Percentiles rank a stretch among this genome's conserved stretches.
phyloP scores from a whole-genome alignment of 2,329 filamentous ascomycete genomes.

The Diaporthe ilicicola region DNA sequence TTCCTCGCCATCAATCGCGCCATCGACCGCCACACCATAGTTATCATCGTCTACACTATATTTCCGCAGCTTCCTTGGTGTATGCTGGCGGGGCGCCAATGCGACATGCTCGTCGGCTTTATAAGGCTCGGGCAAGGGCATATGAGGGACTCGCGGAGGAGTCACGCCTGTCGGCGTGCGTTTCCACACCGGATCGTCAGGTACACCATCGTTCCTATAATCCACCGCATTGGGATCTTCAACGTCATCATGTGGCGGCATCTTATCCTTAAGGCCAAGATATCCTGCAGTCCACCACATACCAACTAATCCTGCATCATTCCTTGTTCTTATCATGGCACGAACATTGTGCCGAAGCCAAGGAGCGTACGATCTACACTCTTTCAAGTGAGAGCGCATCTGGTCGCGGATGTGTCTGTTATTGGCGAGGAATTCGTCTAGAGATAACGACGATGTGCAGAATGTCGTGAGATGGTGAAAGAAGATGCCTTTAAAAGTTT shows the following conservation, averaged over 20 bases:
- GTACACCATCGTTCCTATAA: slow-evolving; percentile 33
- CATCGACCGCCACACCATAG: not conserved
- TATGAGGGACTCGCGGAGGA: slow-evolving; percentile 16
- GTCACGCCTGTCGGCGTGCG: slow-evolving; percentile 21
- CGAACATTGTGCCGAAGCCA: slow-evolving; percentile 33
- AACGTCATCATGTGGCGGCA: slow-evolving; percentile 27
- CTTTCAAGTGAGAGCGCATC: slow-evolving; percentile 30
- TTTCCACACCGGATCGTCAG: slow-evolving; percentile 31
- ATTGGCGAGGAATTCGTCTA: slow-evolving; percentile 35
- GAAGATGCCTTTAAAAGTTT: slow-evolving; percentile 95
- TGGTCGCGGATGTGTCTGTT: slow-evolving; percentile 29
- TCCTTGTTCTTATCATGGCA: slow-evolving; percentile 30
- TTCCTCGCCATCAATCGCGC: not conserved
- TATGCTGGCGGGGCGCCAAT: not conserved
- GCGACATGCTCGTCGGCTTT: not conserved
- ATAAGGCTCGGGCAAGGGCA: slow-evolving; percentile 13
- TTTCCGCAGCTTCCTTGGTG: not conserved
- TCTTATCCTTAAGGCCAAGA: slow-evolving; percentile 21
- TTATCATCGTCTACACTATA: not conserved
- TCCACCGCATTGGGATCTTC: slow-evolving; percentile 32
- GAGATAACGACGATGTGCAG: slow-evolving; percentile 69
- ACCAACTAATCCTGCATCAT: slow-evolving; percentile 26
- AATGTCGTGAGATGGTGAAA: slow-evolving; percentile 88
- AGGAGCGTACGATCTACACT: slow-evolving; percentile 23
- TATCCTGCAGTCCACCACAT: slow-evolving; percentile 37